Evolutionary conservation across 495 filamentous ascomycete genomes (phyloP), one percentile per base, ranked within the genome.

Genomic region (Aspergillus heteromorphus): DNA sequence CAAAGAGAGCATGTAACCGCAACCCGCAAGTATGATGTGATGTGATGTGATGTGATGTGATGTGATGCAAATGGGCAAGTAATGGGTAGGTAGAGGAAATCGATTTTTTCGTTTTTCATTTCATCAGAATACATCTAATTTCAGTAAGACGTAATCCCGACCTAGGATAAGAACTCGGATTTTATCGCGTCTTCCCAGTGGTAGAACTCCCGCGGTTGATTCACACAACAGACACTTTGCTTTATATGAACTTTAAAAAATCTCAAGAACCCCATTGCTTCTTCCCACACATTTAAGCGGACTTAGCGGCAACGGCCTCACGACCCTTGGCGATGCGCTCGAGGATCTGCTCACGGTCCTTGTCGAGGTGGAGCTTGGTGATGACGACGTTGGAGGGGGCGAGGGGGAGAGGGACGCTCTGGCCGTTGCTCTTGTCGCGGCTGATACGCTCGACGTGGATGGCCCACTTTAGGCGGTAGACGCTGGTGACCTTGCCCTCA

Each of bases 401-500:
- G 74, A 97, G 86, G 69, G 87, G 87, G 70, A 96, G 75, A 55
- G 90, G 91, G 14, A 96, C 90, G 65, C 81, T 85, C 80, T 93
- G 89, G 70, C 92, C 91, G 73, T 88, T 92, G 69, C 82, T 85
- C 85, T 97, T 97, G 75, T 98, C 93, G 69, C 89, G 87, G 70
- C 83, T 82, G 66, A 98, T 83, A 61, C 90, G 87, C 84, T 96
- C 91, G 71, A 95, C 75, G 79, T 96, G 90, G 71, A 97, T 83
- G 69, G 87, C 79, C 77, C 89, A 98, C 80, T 97, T 97, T 65
- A 96, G 88, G 76, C 93, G 92, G 88, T 99, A 97, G 70, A 96
- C 91, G 64, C 85, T 86, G 66, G 84, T 91, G 77, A 98, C 81
- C 58, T 64, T 68, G 78, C 92, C 92, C 76, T 96, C 91, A 63